phyloP scores from a whole-genome alignment of 306 rosid species.

The Malus orientalis region DNA sequence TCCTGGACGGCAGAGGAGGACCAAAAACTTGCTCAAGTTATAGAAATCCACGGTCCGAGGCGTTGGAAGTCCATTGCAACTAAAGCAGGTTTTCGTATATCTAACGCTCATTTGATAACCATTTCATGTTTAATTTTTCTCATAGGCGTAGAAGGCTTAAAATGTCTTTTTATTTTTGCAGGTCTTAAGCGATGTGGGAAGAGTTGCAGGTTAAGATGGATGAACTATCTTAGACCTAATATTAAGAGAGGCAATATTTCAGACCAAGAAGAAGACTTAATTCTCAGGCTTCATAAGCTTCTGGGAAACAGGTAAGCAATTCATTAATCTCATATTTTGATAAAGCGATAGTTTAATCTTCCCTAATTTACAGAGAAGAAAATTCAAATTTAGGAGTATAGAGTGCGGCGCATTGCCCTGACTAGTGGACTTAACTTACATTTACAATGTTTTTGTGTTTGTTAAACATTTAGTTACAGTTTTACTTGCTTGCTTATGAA shows the following conservation, averaged over 20 bases:
- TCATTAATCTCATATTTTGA: too few relatives aligned
- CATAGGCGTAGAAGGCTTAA: not conserved
- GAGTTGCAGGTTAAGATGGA: slow-evolving; percentile 51
- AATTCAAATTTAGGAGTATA: too few relatives aligned
- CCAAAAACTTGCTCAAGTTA: slow-evolving; percentile 24
- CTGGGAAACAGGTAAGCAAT: slow-evolving; percentile 37
- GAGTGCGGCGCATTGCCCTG: too few relatives aligned
- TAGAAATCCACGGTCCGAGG: slow-evolving; percentile 31
- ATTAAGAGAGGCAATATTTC: slow-evolving; percentile 56
- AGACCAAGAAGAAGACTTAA: slow-evolving; percentile 51
- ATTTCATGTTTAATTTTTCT: too few relatives aligned
- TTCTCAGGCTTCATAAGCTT: slow-evolving; percentile 44
- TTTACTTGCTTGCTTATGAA: too few relatives aligned
- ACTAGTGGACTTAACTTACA: too few relatives aligned
- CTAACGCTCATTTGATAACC: not conserved
- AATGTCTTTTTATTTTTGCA: not conserved
- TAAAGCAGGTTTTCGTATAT: slow-evolving; percentile 9
- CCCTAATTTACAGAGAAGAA: too few relatives aligned
- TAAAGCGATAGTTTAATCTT: too few relatives aligned
- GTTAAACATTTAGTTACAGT: not conserved
- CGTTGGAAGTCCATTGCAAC: slow-evolving; percentile 27
- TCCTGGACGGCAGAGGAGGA: slow-evolving; percentile 36
- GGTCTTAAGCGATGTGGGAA: slow-evolving; percentile 41
- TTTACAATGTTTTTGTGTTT: not conserved
- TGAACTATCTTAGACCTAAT: slow-evolving; percentile 49